phyloP scores from a whole-genome alignment of 140 eudicot genomes.

The Ambrosia hybrid region DNA sequence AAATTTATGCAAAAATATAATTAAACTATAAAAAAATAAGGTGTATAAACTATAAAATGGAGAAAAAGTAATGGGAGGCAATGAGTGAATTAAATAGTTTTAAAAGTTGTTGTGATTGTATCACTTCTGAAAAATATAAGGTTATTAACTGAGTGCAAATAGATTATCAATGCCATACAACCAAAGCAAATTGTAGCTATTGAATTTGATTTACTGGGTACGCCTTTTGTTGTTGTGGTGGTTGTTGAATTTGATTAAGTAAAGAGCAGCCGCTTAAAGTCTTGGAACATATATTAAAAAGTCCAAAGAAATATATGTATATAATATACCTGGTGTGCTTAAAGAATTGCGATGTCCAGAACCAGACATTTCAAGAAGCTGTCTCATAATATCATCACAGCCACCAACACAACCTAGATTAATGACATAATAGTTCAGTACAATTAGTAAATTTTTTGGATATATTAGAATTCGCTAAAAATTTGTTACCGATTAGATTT shows the following conservation, averaged over 20 bases:
- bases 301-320: too few relatives aligned
- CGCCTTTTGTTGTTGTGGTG: too few relatives aligned
- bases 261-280: background rate
- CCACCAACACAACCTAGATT: slow-evolving; percentile 92
- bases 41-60: background rate
- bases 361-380: slow-evolving; percentile 79
- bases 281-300: slow-evolving; percentile 13
- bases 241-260: background rate
- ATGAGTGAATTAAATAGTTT: background rate
- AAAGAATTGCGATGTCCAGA: slow-evolving; percentile 65
- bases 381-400: slow-evolving; percentile 76
- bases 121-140: slow-evolving; percentile 3
- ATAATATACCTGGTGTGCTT: slow-evolving; percentile 66
- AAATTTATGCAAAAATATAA: background rate
- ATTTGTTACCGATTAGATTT: too few relatives aligned
- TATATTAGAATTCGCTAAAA: background rate
- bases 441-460: background rate
- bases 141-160: background rate
- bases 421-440: slow-evolving; percentile 14
- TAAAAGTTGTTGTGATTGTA: background rate
- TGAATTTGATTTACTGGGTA: too few relatives aligned
- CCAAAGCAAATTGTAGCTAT: slow-evolving; percentile 2
- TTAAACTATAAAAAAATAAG: background rate
- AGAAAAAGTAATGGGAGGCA: slow-evolving; percentile 7
- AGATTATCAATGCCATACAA: background rate